These are phyloP conservation scores for Porphyrellus sp. DNA, from an alignment of 1,284 basidiomycete genomes.

Conservation along the genomic window DNA sequence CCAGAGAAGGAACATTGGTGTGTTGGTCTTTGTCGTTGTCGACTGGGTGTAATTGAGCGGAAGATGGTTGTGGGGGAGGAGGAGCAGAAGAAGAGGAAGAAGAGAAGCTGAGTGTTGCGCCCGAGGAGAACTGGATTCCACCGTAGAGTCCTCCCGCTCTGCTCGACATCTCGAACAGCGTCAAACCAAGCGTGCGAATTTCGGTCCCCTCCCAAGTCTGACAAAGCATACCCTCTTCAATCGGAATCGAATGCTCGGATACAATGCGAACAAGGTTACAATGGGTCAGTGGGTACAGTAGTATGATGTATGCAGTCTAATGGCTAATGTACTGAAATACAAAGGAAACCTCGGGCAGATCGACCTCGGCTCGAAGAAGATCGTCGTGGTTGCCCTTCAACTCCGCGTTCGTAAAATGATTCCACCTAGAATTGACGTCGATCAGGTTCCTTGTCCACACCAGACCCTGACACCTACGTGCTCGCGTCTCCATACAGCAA, in stretches of 20 bases:
- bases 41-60: constrained; percentile 11
- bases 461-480: constrained; percentile 64
- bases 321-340: constrained; percentile 93
- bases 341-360: constrained; percentile 81
- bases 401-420: constrained; percentile 90
- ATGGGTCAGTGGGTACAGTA: neutral
- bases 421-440: constrained; percentile 73
- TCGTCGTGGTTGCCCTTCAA: constrained; percentile 94
- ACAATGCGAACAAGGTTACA: neutral
- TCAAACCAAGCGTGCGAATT: constrained; percentile 20
- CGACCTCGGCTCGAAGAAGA: constrained; percentile 87
- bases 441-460: constrained; percentile 1
- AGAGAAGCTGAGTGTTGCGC: constrained; percentile 43
- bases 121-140: constrained; percentile 74
- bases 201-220: neutral
- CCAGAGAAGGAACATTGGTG: constrained; percentile 7
- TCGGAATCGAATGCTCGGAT: too few relatives aligned
- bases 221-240: too few relatives aligned
- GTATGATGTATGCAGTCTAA: constrained; percentile 33
- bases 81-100: constrained; percentile 25
- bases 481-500: constrained; percentile 95
- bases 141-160: constrained; percentile 78
- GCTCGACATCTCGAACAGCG: constrained; percentile 54
- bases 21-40: constrained; percentile 18
- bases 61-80: constrained; percentile 5